A percentile compares a stretch with the other conserved stretches of the same genome.
Evolutionary conservation across 169 alveolate species (phyloP).

Genomic region (Plasmodium malariae): DNA sequence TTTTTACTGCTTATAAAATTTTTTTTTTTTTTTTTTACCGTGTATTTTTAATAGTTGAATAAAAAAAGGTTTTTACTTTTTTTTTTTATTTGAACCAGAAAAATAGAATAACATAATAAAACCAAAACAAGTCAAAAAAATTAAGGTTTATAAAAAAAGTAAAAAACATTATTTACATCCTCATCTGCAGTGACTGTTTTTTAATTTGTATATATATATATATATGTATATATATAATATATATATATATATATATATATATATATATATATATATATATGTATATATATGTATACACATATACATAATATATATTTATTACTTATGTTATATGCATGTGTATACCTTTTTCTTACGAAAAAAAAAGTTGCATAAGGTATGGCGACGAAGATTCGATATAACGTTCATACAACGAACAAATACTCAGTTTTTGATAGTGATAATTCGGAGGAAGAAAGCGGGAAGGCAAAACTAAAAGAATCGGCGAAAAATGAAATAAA

Average conservation of each 20-base stretch:
- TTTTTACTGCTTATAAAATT: not conserved
- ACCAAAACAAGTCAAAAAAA: not conserved
- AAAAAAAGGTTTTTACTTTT: not conserved
- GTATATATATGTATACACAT: not conserved
- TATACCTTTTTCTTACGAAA: no score
- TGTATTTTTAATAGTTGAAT: conserved; percentile 16
- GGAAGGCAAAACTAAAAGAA: conserved; percentile 17
- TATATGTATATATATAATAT: not conserved
- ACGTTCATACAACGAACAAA: conserved; percentile 72
- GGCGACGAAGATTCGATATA: conserved; percentile 66
- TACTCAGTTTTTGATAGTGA: conserved; percentile 73
- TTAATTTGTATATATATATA: not conserved
- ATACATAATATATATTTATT: conserved; percentile 15
- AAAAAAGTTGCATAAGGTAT: conserved; percentile 31
- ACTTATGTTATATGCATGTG: not conserved
- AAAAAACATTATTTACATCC: no score
- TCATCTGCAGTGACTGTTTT: no score
- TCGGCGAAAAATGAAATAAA: conserved; percentile 18
- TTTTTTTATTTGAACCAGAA: conserved; percentile 7
- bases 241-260: not conserved
- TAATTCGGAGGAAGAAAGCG: conserved; percentile 38
- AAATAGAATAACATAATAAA: not conserved
- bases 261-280: not conserved
- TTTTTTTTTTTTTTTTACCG: not conserved
- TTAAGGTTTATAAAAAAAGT: not conserved